A percentile compares a stretch with the other conserved stretches of the same genome.
Conservation (phyloP, 257 asterid species). For the Gentiana dahurica region DNA sequence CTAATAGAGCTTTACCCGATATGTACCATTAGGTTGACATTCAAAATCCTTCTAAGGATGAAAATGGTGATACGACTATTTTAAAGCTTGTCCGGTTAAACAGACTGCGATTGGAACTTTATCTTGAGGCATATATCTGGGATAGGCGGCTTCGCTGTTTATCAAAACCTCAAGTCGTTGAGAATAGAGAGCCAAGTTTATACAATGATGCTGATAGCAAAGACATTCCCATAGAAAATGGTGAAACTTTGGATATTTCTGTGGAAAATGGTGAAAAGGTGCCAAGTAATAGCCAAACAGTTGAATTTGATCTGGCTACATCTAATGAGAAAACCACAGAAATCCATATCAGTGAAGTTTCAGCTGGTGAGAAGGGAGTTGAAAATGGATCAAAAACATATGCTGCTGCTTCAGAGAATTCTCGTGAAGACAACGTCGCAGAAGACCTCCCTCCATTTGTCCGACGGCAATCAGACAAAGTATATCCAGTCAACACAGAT, state of each 20-base stretch:
- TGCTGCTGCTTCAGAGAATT: slow-evolving; percentile 21
- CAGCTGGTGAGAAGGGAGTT: slow-evolving; percentile 16
- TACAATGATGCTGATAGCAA: slow-evolving; percentile 11
- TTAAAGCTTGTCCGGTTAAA: slow-evolving; percentile 55
- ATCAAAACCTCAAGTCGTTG: slow-evolving; percentile 16
- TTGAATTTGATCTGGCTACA: slow-evolving; percentile 23
- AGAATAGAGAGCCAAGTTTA: slow-evolving; percentile 2
- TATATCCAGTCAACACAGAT: slow-evolving; percentile 25
- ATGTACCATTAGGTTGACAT: slow-evolving; percentile 38
- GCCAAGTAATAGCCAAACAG: slow-evolving; percentile 12
- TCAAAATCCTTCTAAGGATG: slow-evolving; percentile 33
- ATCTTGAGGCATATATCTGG: slow-evolving; percentile 72
- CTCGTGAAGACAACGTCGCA: slow-evolving; percentile 20
- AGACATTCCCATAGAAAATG: slow-evolving; percentile 27
- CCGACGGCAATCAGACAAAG: slow-evolving; percentile 25
- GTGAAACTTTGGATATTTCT: slow-evolving; percentile 18
- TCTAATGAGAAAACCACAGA: slow-evolving; percentile 16
- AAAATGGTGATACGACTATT: slow-evolving; percentile 30
- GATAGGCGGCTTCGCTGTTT: slow-evolving; percentile 67
- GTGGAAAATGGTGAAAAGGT: slow-evolving; percentile 23
- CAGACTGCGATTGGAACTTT: slow-evolving; percentile 53
- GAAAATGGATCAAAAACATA: slow-evolving; percentile 25
- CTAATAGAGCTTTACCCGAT: too few species aligned
- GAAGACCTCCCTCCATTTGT: slow-evolving; percentile 18
- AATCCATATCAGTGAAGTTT: slow-evolving; percentile 31